Evolutionary conservation across 768 basidiomycete genomes (phyloP), one percentile per base, ranked within the genome.

Genomic region (Leccinum truebloodii): DNA sequence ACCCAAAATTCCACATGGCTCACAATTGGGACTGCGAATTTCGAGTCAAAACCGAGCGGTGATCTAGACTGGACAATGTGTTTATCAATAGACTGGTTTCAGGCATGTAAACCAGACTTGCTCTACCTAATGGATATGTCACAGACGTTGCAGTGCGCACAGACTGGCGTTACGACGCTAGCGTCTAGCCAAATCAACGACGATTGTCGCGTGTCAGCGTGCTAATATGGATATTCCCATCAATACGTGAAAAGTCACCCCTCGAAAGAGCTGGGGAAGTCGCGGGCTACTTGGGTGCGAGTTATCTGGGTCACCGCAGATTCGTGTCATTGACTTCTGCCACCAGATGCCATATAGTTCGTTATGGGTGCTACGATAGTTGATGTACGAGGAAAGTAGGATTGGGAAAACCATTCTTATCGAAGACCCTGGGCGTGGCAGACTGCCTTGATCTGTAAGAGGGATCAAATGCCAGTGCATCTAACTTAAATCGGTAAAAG

Each of bases 241-340:
- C 34, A 35, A 35, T 35, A 35, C 13, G 13, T 35, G 26, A 34
- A 28, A 37, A n/a, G 26, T 28, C 51, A 55, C 41, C 65, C 57
- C 59, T 37, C 10, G 35, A 4, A 37, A 37, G 34, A 35, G 34
- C 34, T 35, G 34, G 94, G 93, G 92, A 63, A 94, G 94, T 8
- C 80, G 91, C 59, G 94, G 94, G 8, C 79, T 88, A 71, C 77
- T 96, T 44, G 94, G 94, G 89, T 92, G 63, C 66, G 86, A 41
- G 32, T 18, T 24, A 49, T n/a, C 49, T 53, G 57, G 22, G 35
- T 46, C 49, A 22, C 49, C 12, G 3, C 52, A 48, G 39, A 41
- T 56, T 57, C 8, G 35, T 32, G 52, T 60, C 32, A 64, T 60
- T 48, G 35, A 60, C 24, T 35, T 24, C 32, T n/a, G 20, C 58